Evolutionary conservation across 352 stramenopile genomes (phyloP).

Genomic region (Pythium aquatile): DNA sequence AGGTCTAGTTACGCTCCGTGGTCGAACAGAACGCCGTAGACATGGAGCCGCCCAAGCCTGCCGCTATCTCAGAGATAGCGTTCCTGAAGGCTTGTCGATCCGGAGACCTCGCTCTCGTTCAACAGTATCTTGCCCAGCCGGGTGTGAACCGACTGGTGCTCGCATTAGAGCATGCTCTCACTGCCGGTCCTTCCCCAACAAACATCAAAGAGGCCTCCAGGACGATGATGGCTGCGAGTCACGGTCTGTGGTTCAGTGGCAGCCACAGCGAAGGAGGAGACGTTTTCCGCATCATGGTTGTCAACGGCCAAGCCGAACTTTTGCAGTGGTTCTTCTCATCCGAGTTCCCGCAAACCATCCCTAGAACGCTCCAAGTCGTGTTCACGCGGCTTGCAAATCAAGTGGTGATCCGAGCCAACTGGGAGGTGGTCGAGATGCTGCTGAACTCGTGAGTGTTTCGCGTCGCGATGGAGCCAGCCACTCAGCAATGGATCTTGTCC

Average conservation of each 20-base stretch:
- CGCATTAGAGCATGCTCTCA: neutral
- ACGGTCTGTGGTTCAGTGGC: slow-evolving; percentile 4
- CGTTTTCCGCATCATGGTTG: neutral
- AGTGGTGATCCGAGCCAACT: neutral
- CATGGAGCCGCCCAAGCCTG: no score
- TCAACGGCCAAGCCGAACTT: neutral
- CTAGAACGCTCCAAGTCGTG: neutral
- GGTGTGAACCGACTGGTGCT: neutral
- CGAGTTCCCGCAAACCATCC: neutral
- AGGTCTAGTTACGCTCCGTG: no score
- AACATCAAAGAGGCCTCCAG: neutral
- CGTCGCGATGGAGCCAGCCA: neutral
- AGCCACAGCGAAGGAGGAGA: neutral
- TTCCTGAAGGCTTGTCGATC: neutral
- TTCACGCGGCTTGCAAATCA: neutral
- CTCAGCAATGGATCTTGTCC: no score
- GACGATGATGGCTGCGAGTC: neutral
- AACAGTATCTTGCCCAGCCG: slow-evolving; percentile 1
- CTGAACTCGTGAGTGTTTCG: slow-evolving; percentile 7
- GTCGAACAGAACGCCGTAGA: no score
- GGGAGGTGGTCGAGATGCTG: neutral
- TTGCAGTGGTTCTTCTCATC: slow-evolving; percentile 5
- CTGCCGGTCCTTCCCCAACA: no score
- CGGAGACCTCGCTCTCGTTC: neutral
- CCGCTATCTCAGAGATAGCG: neutral